phyloP scores from a whole-genome alignment of 805 yeast genomes.

The Wickerhamiella siamensis region DNA sequence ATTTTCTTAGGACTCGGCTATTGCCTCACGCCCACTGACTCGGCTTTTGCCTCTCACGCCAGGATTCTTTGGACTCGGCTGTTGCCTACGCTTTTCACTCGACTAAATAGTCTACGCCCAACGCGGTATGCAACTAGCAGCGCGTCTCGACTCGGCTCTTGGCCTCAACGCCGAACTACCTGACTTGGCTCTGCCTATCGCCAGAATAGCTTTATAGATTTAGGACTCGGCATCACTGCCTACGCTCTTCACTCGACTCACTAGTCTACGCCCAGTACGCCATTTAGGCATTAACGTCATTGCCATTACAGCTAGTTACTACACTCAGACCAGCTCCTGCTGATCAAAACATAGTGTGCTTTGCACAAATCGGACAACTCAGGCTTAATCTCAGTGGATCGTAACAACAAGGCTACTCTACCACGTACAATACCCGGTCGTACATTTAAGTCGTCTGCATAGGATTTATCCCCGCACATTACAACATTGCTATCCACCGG shows the following conservation, averaged over 20 bases:
- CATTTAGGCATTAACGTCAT: background rate
- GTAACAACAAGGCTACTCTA: slow-evolving; percentile 42
- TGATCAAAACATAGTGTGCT: background rate
- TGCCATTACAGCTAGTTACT: background rate
- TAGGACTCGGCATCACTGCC: background rate
- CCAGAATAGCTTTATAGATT: background rate
- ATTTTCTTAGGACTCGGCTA: too few relatives aligned
- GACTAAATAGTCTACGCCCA: background rate
- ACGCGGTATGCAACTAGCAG: background rate
- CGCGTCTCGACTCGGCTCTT: background rate
- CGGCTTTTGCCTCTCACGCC: background rate
- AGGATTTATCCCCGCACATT: slow-evolving; percentile 30
- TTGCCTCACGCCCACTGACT: background rate
- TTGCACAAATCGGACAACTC: slow-evolving; percentile 27
- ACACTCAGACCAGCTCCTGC: background rate
- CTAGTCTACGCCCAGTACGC: background rate
- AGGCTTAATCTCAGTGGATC: slow-evolving; percentile 38
- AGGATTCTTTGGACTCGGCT: background rate
- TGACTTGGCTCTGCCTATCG: background rate
- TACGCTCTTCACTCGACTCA: background rate
- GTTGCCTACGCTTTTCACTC: background rate
- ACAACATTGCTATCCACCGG: slow-evolving; percentile 30
- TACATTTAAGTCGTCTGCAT: slow-evolving; percentile 34
- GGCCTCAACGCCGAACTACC: background rate
- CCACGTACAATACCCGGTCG: slow-evolving; percentile 37